Base-by-base conservation (phyloP, 192 early-diverging fungal genomes). In the Coemansia pectinata region DNA sequence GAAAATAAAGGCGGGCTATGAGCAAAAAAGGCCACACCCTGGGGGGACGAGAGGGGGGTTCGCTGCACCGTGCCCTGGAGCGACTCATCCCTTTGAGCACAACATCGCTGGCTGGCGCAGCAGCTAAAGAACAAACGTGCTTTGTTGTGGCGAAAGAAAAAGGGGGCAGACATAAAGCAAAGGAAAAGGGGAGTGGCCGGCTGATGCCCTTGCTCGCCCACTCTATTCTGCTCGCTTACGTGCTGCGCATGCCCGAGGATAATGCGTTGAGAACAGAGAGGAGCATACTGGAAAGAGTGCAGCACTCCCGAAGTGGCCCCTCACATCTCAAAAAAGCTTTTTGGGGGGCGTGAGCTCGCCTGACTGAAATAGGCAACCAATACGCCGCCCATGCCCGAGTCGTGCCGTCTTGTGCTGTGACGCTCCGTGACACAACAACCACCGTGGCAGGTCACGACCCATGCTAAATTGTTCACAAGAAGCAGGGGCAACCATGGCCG, bases 101-200 rank as follows among this genome's bases (percentile, higher is more conserved):
- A 33, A 17, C 29, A 58, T 58, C 6, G 31, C 7, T 52, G 19
- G 19, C 48, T 23, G 9, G 19, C 23, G 23, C 23, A 19, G 48
- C 48, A 23, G 23, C 29, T 17, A 58, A 58, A 33, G 55, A 34
- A 17, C 55, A 58, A 58, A 58, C 55, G 55, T 58, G 55, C 55
- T 29, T 58, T 58, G 27, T 17, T 33, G 27, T 58, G 55, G 55
- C 55, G 6, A 58, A 58, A 31, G 55, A 15, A n/a, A 58, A 58
- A 58, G 29, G 27, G 12, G 29, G 29, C 5, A 1, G 55, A 4
- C 29, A 33, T 58, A 58, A 31, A 17, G 55, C 55, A 58, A 58
- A 58, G 55, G 14, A 58, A 58, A 33, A 29, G 27, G 29, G 55
- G 55, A 17, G 55, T 33, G 55, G 55, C 27, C 55, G 29, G 55